Evolutionary conservation across 1,284 basidiomycete species (phyloP), one percentile per base, ranked within the genome.

Genomic region (Cryptococcus sp.): DNA sequence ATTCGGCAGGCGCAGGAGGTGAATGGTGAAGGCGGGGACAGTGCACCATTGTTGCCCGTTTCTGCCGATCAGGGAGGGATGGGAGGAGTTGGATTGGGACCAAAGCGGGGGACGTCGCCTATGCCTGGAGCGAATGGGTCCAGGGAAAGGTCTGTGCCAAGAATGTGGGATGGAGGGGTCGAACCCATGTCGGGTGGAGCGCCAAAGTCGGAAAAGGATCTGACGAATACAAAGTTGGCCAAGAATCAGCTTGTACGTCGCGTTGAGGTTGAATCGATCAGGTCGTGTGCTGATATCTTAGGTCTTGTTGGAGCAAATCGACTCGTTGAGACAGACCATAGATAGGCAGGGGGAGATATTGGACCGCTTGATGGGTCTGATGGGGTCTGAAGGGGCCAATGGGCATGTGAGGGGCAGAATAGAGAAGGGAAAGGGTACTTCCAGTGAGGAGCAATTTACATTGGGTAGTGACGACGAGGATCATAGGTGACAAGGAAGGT

Each of bases 251-350:
- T 70, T 33, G 68, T 71, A 23, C 53, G 1, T 16, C 28, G 6
- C n/a, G 35, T 24, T 11, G 24, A 9, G 24, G n/a, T 5, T 25
- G 19, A 22, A 28, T 26, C 18, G 23, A 22, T 19, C 23, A 34
- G 19, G 23, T 18, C 14, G n/a, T 4, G 16, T 32, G 32, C 19
- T 25, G 5, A 24, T 37, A 49, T 28, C 28, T 35, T 43, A 69
- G 62, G 69, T 71, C 2, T 52, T 74, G 36, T 52, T 68, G 14
- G 66, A 67, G 39, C 68, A 74, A 53, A 72, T 74, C 22, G 66
- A 69, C 35, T 53, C 58, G 16, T 48, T 74, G 24, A 46, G 67
- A 5, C 60, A 62, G 22, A 63, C 63, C 2, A 62, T 73, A 43
- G 69, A 74, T 43, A 47, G 51, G 26, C 72, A 74, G 50, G 68